phyloP scores from a whole-genome alignment of 768 basidiomycete genomes.

The Xerocomellus amylosporus region DNA sequence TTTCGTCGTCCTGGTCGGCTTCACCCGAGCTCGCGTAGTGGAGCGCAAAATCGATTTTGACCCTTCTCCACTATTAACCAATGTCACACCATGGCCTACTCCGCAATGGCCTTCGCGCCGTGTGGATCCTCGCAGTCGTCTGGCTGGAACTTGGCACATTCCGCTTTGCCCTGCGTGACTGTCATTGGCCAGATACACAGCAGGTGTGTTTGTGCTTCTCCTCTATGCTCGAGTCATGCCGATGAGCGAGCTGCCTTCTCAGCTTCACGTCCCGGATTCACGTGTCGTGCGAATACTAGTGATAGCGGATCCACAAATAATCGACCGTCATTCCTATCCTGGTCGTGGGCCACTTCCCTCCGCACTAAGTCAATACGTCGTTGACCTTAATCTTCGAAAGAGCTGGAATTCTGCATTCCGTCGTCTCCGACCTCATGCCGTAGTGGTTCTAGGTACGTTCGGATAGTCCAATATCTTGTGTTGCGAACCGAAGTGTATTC shows the following conservation, averaged over 20 bases:
- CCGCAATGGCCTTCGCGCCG: constrained; percentile 42
- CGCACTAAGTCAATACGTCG: constrained; percentile 58
- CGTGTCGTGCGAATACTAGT: constrained; percentile 50
- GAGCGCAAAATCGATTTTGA: too few species aligned
- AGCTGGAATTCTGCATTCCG: constrained; percentile 68
- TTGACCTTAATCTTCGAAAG: constrained; percentile 83
- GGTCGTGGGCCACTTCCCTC: constrained; percentile 53
- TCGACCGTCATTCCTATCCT: constrained; percentile 74
- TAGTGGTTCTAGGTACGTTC: constrained; percentile 68
- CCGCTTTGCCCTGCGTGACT: constrained; percentile 42
- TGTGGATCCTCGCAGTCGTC: constrained; percentile 62
- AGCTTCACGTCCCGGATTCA: constrained; percentile 20
- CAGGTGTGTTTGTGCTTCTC: constrained; percentile 26
- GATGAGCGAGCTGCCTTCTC: neutral
- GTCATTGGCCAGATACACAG: constrained; percentile 59
- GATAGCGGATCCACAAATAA: constrained; percentile 85
- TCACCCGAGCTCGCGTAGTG: constrained; percentile 1
- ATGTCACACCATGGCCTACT: constrained; percentile 11
- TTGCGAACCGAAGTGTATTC: neutral
- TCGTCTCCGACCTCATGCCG: constrained; percentile 58
- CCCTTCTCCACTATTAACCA: neutral
- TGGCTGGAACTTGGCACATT: constrained; percentile 73
- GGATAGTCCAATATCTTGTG: neutral
- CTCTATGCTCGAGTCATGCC: neutral
- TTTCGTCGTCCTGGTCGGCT: constrained; percentile 1